Base-by-base conservation (phyloP, 495 filamentous ascomycete species). In the Trypethelium eluteriae region DNA sequence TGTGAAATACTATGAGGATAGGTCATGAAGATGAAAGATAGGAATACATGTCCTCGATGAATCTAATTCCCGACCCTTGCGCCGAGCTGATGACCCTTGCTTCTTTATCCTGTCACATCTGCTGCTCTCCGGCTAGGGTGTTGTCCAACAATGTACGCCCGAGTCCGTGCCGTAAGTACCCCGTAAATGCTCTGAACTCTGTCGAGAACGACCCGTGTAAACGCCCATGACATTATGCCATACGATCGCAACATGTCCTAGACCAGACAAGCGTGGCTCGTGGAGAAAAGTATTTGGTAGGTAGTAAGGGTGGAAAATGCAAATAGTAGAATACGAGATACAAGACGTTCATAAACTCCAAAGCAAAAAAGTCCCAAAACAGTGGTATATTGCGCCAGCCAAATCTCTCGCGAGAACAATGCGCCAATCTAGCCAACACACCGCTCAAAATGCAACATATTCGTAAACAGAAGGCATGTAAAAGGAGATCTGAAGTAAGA, bases 181-280 rank as follows among this genome's bases (percentile, higher is more conserved):
- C 41, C 41, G 41, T 7, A 44, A 44, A 44, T 44, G 41, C 41
- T 44, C 7, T 44, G 41, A 14, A 44, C 2, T 64, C 61, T 1
- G 67, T 69, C 49, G 68, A 71, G 38, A 39, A 64, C 38, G 70
- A 65, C 14, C 67, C 69, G 9, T 59, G 64, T 9, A 67, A 25
- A 11, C 57, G 62, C 2, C 67, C 14, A 44, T 44, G 41, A 44
- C 7, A 44, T 7, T 25, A 25, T 25, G 25, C 25, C 25, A 25
- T 25, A 25, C 25, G 25, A 25, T 25, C 25, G 25, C 25, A 25
- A 25, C 25, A 25, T 25, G 25, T 25, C 25, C 25, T 25, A 25
- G 25, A 25, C 25, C 25, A 25, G 25, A 25, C 25, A 25, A 25
- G 25, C 25, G 25, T 25, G 25, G 25, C 25, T 25, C 25, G 25